Conservation (phyloP, 768 basidiomycete species). For the Flagelloscypha sp. region DNA sequence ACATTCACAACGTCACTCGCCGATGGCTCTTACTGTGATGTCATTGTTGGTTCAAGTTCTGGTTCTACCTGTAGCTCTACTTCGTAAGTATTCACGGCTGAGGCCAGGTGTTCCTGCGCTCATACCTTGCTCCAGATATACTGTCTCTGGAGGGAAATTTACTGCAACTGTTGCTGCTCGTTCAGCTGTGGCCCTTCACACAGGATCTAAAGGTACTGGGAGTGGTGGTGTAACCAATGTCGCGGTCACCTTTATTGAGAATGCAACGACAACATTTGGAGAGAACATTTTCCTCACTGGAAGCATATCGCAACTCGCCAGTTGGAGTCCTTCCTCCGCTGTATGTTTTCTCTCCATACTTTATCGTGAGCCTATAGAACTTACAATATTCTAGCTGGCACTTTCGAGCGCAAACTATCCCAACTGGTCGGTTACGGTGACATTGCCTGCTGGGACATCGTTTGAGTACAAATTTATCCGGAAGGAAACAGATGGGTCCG, state of each 20-base stretch:
- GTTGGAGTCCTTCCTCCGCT: slow-evolving; percentile 39
- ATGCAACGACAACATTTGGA: slow-evolving; percentile 47
- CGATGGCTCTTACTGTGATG: slow-evolving; percentile 56
- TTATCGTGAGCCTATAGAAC: neutral
- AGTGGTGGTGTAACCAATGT: slow-evolving; percentile 16
- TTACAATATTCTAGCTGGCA: slow-evolving; percentile 28
- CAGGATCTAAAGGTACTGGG: slow-evolving; percentile 29
- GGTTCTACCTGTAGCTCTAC: slow-evolving; percentile 40
- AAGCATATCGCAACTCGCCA: slow-evolving; percentile 45
- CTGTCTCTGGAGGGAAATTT: slow-evolving; percentile 43
- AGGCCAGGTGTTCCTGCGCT: neutral
- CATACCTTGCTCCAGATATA: slow-evolving; percentile 27
- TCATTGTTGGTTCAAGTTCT: slow-evolving; percentile 39
- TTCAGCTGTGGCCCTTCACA: slow-evolving; percentile 50
- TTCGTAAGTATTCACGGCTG: slow-evolving; percentile 27
- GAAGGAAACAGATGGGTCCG: slow-evolving; percentile 42
- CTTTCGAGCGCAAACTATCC: slow-evolving; percentile 47
- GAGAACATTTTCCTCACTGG: slow-evolving; percentile 61
- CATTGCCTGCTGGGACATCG: slow-evolving; percentile 37
- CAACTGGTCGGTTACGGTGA: slow-evolving; percentile 42
- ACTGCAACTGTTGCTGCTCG: slow-evolving; percentile 41
- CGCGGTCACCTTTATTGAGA: slow-evolving; percentile 43
- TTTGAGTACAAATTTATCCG: slow-evolving; percentile 60
- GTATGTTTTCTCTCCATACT: slow-evolving; percentile 21
- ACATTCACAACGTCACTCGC: slow-evolving; percentile 53